These are phyloP conservation scores for Carnegiea gigantea DNA, from an alignment of 179 eudicot genomes.

Conservation along the genomic window DNA sequence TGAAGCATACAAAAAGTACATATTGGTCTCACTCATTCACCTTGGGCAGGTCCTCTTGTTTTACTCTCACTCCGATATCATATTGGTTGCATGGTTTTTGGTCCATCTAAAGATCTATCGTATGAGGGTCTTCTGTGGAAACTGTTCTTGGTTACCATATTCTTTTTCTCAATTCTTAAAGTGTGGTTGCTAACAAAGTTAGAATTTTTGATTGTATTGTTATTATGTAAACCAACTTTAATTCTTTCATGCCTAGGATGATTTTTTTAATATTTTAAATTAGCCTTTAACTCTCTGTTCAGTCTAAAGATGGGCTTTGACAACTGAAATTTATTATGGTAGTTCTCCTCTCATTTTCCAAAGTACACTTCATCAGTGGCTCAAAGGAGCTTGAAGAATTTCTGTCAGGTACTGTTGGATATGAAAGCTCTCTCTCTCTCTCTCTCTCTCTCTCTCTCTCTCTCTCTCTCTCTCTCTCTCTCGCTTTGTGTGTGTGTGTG, in stretches of 20 bases:
- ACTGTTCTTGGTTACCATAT: not conserved
- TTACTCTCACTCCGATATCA: not conserved
- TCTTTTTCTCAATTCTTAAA: not conserved
- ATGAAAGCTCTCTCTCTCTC: not conserved
- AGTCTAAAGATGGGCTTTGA: slow-evolving; percentile 12
- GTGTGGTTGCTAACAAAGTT: slow-evolving; percentile 2
- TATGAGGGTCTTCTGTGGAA: not conserved
- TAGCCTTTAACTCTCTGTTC: not conserved
- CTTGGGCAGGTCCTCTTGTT: slow-evolving; percentile 68
- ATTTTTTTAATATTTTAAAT: not conserved
- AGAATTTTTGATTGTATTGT: not conserved
- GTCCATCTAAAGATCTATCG: not conserved
- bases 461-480: too few relatives aligned
- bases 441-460: too few relatives aligned
- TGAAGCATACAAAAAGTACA: slow-evolving; percentile 93
- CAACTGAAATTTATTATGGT: slow-evolving; percentile 28
- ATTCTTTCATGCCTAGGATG: not conserved
- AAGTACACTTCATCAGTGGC: slow-evolving; percentile 85
- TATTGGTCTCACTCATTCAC: slow-evolving; percentile 87
- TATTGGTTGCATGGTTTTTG: not conserved
- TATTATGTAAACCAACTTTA: not conserved
- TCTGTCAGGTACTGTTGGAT: slow-evolving; percentile 53
- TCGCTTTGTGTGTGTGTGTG: too few relatives aligned
- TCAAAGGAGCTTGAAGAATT: slow-evolving; percentile 80
- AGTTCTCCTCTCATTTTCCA: slow-evolving; percentile 68